phyloP scores from a whole-genome alignment of 768 basidiomycete genomes.

The Pleurotus eryngii region DNA sequence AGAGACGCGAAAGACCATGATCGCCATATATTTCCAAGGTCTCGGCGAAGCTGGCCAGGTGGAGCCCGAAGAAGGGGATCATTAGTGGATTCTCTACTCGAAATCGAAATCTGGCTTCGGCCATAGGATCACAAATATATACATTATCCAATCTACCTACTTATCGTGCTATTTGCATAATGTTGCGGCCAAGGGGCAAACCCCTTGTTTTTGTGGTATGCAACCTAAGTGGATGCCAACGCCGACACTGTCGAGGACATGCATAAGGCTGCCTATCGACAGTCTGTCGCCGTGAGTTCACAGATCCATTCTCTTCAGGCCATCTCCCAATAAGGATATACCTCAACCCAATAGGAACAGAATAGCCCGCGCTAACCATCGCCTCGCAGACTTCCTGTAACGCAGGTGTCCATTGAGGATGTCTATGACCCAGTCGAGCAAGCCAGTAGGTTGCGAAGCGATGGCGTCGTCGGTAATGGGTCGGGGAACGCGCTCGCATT shows the following conservation, averaged over 20 bases:
- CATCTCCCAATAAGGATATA: constrained; percentile 34
- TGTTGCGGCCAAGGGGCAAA: not conserved
- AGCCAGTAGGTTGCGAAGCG: constrained; percentile 22
- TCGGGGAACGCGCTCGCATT: constrained; percentile 11
- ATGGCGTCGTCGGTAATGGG: constrained; percentile 29
- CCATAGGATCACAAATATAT: too few species aligned
- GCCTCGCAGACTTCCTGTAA: constrained; percentile 34
- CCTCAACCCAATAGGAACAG: constrained; percentile 36
- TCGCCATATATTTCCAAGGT: constrained; percentile 43
- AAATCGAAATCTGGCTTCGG: too few species aligned
- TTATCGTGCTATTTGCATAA: not conserved
- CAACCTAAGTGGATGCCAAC: not conserved
- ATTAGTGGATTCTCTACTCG: too few species aligned
- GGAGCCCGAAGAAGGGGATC: not conserved
- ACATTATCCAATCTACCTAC: not conserved
- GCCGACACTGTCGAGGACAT: not conserved
- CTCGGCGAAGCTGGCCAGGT: constrained; percentile 15
- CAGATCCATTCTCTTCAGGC: not conserved
- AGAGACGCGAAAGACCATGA: constrained; percentile 33
- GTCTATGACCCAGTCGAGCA: constrained; percentile 21
- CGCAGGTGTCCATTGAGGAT: constrained; percentile 27
- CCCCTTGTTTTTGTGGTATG: not conserved
- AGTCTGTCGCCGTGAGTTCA: not conserved
- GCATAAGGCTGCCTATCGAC: constrained; percentile 8
- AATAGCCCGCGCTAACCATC: constrained; percentile 36